Percentiles rank a stretch among this genome's conserved stretches.
Evolutionary conservation across 129 eudicot species (phyloP).

Genomic region (Escallonia rubra): DNA sequence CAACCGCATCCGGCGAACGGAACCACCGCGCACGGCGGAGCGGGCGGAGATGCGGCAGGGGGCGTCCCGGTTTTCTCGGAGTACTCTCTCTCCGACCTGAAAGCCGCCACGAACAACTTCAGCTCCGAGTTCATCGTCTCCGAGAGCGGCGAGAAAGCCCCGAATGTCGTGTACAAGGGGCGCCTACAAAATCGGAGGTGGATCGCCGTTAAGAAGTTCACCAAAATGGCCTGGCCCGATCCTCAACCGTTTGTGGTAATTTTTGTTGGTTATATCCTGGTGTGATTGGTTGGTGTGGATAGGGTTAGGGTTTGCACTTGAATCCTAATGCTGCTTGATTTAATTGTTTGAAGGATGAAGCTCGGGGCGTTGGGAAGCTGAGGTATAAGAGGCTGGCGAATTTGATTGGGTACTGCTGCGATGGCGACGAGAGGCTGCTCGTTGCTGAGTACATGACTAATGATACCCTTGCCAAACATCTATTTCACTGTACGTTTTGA

Average conservation of each 20-base stretch:
- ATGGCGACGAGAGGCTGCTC: conserved; percentile 53
- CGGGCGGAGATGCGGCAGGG: conserved; percentile 1
- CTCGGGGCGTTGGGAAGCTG: conserved; percentile 48
- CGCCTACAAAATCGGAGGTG: conserved; percentile 37
- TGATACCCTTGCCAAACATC: conserved; percentile 49
- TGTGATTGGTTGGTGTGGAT: neutral
- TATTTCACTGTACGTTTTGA: conserved; percentile 38
- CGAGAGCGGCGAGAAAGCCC: conserved; percentile 58
- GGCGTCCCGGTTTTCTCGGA: conserved; percentile 29
- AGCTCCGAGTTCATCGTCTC: conserved; percentile 48
- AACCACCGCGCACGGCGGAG: conserved; percentile 9
- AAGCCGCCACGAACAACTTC: conserved; percentile 45
- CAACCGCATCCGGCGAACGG: conserved; percentile 27
- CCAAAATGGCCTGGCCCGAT: conserved; percentile 58
- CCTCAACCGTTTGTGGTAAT: conserved; percentile 52
- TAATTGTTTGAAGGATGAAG: conserved; percentile 35
- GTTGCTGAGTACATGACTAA: conserved; percentile 54
- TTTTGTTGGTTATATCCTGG: neutral
- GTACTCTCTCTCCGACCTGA: conserved; percentile 46
- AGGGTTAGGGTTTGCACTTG: neutral
- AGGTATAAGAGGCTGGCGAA: conserved; percentile 47
- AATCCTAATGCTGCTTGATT: neutral
- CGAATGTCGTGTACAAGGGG: conserved; percentile 48
- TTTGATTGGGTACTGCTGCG: conserved; percentile 52
- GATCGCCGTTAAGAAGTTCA: conserved; percentile 60